Percentiles rank a stretch among this genome's conserved stretches.
phyloP scores from a whole-genome alignment of 73 alveolate genomes.

The Uronychia binucleata region DNA sequence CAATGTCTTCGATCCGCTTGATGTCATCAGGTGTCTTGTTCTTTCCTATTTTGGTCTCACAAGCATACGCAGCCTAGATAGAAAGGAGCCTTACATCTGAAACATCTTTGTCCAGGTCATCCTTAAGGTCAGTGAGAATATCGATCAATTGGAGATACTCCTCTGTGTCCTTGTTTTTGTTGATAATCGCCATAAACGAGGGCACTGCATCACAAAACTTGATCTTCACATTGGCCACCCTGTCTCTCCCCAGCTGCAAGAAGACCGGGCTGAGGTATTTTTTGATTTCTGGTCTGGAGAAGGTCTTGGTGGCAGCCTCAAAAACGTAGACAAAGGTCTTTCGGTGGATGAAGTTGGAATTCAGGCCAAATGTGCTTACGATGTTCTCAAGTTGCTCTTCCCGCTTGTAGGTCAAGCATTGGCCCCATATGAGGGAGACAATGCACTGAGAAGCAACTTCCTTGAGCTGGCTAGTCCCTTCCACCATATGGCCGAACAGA shows the following conservation, averaged over 20 bases:
- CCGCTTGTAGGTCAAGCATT: background rate
- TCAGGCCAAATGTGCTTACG: background rate
- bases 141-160: background rate
- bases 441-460: background rate
- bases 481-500: background rate
- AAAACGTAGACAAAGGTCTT: background rate
- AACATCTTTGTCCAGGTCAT: background rate
- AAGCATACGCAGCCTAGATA: background rate
- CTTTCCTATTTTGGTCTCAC: background rate
- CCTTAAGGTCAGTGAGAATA: background rate
- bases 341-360: background rate
- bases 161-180: background rate
- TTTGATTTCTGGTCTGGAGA: background rate
- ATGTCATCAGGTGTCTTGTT: background rate
- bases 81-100: background rate
- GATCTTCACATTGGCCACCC: background rate
- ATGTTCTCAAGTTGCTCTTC: background rate
- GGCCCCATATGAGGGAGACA: background rate
- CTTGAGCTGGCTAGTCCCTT: background rate
- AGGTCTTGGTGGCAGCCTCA: background rate
- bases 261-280: background rate
- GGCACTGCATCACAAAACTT: background rate
- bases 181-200: background rate
- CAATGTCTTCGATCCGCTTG: background rate
- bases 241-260: background rate